phyloP scores from a whole-genome alignment of 2,329 filamentous ascomycete species.

The Akanthomyces lecanii region DNA sequence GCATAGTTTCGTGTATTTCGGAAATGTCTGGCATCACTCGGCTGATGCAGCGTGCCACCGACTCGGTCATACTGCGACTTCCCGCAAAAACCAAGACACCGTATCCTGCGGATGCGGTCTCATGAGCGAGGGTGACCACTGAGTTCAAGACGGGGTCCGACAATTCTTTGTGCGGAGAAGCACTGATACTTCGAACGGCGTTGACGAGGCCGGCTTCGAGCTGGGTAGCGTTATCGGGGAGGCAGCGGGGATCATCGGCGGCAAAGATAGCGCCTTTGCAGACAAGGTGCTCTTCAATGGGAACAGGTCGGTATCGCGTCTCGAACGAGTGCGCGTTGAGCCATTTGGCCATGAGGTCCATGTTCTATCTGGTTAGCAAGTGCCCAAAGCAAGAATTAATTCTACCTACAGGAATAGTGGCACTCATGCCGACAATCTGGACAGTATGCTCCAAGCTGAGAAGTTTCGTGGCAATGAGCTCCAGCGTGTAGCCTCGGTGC shows the following conservation, averaged over 20 bases:
- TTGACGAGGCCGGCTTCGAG: constrained; percentile 35
- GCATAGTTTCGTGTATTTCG: constrained; percentile 42
- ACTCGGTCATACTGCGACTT: constrained; percentile 64
- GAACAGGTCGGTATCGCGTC: constrained; percentile 69
- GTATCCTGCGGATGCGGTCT: constrained; percentile 64
- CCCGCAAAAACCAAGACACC: constrained; percentile 71
- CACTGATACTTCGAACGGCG: constrained; percentile 45
- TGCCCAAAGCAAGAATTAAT: not conserved
- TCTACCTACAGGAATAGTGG: constrained; percentile 61
- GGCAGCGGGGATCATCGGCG: constrained; percentile 49
- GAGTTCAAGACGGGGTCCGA: constrained; percentile 63
- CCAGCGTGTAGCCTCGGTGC: constrained; percentile 69
- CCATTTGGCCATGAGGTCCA: constrained; percentile 65
- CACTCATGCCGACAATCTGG: constrained; percentile 76
- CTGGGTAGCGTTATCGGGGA: constrained; percentile 55
- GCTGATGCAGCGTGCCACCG: constrained; percentile 63
- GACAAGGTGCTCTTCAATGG: constrained; percentile 70
- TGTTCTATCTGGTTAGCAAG: constrained; percentile 49
- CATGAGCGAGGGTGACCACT: constrained; percentile 64
- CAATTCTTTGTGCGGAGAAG: constrained; percentile 58
- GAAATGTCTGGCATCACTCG: constrained; percentile 55
- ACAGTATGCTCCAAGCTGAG: constrained; percentile 62
- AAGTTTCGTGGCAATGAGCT: constrained; percentile 69
- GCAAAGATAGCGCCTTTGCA: constrained; percentile 66
- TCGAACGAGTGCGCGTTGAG: constrained; percentile 67